Base-by-base conservation (phyloP, 352 stramenopile genomes). In the Phytophthora citrophthora region DNA sequence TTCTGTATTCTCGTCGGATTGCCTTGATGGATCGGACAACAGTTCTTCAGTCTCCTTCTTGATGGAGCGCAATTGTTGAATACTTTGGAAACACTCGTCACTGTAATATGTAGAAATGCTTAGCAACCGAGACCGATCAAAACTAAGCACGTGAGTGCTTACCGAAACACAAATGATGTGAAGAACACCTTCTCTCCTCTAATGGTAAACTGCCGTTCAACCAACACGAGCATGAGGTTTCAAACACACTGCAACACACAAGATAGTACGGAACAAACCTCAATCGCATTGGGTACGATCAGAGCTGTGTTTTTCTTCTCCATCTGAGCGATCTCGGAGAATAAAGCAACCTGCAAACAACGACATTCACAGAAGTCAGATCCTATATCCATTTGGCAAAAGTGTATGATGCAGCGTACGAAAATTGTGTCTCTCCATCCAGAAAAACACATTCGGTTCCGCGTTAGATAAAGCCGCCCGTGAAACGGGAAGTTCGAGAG, bases 261-360 rank as follows among this genome's bases (percentile, higher is more conserved):
- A 7, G 38, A 55, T 38, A 5, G 32, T 10, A 13, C 43, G 29
- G 1, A 10, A 40, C 67, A 32, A 59, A 95, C 83, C 83, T 95
- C 88, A 31, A 94, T 90, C 12, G 83, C 88, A 39, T 95, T 95
- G 3, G 88, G 88, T 7, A 94, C 88, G 53, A 95, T 92, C 23
- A 95, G 59, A 7, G 88, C 86, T 2, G 86, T 90, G 43, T 94
- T 93, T 48, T 95, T 95, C 59, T 94, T 94, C 59, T 93, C 88
- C 58, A 95, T 81, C 23, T 53, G 41, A 20, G 65, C 67, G 52
- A 95, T 92, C 12, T 94, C 81, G n/a, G 83, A 72, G 38, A 89
- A 90, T 5, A 75, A 85, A n/a, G 79, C 60, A 29, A 94, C 83
- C 85, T 94, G 49, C n/a, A 57, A 13, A 13, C 34, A 39, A 40